Base-by-base conservation (phyloP, 1,284 basidiomycete genomes). In the Golubevia pallescens region DNA sequence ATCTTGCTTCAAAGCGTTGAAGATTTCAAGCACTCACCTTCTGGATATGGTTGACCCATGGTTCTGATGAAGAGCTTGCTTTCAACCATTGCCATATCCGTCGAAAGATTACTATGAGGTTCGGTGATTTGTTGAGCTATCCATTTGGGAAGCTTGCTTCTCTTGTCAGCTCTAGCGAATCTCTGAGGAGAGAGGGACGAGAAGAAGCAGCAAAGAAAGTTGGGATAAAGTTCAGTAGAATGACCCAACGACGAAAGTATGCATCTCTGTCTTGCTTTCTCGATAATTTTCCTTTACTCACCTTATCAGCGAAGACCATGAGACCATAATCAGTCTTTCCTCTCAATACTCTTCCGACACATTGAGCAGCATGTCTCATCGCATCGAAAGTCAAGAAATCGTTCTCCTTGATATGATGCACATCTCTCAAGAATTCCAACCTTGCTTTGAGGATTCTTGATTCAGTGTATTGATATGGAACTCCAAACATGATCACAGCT, bases 391-490 rank as follows among this genome's bases (percentile, higher is more conserved):
- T 85, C 23, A 85, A 58, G 42, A 83, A 85, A 59, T 84, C 81
- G 34, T 84, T 84, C 55, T 85, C 83, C 20, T 79, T 73, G 58
- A 85, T 85, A 19, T 81, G 69, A 70, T 76, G 83, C 59, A 82
- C 83, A 68, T 85, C 83, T 8, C 83, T 73, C 42, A 85, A 55
- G 57, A 85, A 85, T 63, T 85, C 83, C 13, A 85, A 63, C 2
- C 83, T 70, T 1, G 83, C 83, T 58, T 85, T 85, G 61, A 85
- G 70, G 60, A 85, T 85, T 20, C 83, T 68, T 52, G 79, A 82
- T 65, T 85, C 83, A 55, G 83, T 85, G 65, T 85, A 85, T 71
- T 85, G 83, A 58, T 85, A 85, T 0, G 83, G 83, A 52, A 85
- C 83, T 19, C 83, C 83, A 55, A 85, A 85, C 83, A 85, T 85